Percentiles rank a stretch among this genome's conserved stretches.
Conservation (phyloP, 495 filamentous ascomycete genomes). For the Paragyromitra xinjiangensis region DNA sequence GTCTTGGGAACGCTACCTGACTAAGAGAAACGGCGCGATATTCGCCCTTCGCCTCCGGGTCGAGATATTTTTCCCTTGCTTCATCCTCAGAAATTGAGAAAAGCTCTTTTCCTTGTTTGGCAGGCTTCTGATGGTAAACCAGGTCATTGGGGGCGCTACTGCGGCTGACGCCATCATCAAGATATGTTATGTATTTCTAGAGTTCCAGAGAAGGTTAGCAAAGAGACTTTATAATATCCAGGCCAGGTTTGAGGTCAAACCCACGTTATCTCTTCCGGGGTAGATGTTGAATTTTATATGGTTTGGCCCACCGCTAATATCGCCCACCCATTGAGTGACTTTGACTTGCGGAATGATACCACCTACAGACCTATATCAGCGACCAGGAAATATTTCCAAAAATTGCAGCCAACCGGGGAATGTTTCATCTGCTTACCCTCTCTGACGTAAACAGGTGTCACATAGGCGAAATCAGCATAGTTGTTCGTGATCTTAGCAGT, state of each 20-base stretch:
- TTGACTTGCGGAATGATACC: slow-evolving; percentile 56
- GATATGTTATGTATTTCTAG: slow-evolving; percentile 55
- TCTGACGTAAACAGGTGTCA: slow-evolving; percentile 56
- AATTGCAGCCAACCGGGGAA: background rate
- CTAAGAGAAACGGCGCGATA: slow-evolving; percentile 43
- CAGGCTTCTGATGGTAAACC: slow-evolving; percentile 18
- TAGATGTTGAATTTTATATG: slow-evolving; percentile 56
- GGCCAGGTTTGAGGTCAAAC: background rate
- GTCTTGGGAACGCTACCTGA: slow-evolving; percentile 22
- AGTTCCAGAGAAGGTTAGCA: background rate
- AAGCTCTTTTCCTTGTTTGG: background rate
- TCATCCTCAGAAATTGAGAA: background rate
- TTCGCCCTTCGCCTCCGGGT: slow-evolving; percentile 45
- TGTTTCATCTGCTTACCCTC: slow-evolving; percentile 45
- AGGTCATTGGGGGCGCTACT: slow-evolving; percentile 53
- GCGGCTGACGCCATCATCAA: slow-evolving; percentile 56
- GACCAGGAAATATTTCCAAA: background rate
- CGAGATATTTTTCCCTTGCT: background rate
- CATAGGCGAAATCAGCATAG: slow-evolving; percentile 37
- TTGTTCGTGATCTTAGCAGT: slow-evolving; percentile 51
- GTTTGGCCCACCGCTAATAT: slow-evolving; percentile 37
- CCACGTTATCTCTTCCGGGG: slow-evolving; percentile 54
- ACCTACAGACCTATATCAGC: slow-evolving; percentile 33
- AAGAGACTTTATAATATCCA: background rate
- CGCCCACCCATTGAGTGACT: slow-evolving; percentile 43